phyloP scores from a whole-genome alignment of 768 basidiomycete genomes.

The Russula compacta region DNA sequence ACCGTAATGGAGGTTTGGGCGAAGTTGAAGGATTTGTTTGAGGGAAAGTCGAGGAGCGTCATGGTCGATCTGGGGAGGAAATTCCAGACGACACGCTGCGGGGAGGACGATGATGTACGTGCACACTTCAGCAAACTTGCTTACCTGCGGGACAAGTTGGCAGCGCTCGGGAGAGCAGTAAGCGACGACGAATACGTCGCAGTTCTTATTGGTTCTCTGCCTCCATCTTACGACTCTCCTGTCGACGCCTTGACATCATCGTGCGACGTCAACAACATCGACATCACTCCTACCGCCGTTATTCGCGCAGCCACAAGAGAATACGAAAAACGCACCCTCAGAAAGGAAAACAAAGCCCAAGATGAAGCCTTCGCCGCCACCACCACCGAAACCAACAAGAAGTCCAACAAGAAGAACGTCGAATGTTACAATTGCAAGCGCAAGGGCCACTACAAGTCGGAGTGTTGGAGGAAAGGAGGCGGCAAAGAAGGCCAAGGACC shows the following conservation, averaged over 20 bases:
- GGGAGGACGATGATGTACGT: neutral
- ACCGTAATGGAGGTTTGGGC: neutral
- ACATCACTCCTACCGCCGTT: too few species aligned
- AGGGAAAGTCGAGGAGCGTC: neutral
- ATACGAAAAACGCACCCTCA: too few species aligned
- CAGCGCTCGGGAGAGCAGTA: neutral
- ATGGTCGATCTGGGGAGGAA: neutral
- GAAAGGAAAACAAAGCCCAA: too few species aligned
- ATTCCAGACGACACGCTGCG: neutral
- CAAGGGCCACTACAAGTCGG: too few species aligned
- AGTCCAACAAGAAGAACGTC: neutral
- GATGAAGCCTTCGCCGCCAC: too few species aligned
- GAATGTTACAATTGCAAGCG: neutral
- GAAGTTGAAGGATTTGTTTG: neutral
- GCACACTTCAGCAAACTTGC: neutral
- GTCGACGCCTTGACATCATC: neutral
- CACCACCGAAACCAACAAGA: too few species aligned
- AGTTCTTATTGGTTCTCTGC: neutral
- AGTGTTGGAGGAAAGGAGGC: too few species aligned
- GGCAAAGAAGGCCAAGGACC: neutral
- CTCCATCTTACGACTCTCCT: neutral
- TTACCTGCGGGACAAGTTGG: neutral
- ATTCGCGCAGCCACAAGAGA: too few species aligned
- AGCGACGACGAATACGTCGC: neutral
- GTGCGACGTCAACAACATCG: too few species aligned